Evolutionary conservation across 139 green algal species (phyloP), one percentile per base, ranked within the genome.

Genomic region (Asterochloris sp.): DNA sequence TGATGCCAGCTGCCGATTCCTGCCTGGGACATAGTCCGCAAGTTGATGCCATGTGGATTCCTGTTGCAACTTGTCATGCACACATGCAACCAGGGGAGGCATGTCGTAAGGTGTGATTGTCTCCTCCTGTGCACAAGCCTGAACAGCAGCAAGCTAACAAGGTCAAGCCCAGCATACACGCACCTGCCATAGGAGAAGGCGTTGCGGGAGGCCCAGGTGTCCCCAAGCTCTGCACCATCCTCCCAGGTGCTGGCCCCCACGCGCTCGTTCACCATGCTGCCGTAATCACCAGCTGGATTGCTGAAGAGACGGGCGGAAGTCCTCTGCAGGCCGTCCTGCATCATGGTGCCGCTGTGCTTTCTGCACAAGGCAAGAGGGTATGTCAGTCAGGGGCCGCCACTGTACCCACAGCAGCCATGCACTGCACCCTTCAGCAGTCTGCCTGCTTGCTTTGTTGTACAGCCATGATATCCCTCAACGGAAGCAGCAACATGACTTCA

Each of bases 251-350:
- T 82, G 12, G 90, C 85, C 0, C 97, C 97, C 60, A 99, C 94
- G 13, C 96, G 89, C 91, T 99, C 97, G 76, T 99, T 99, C 78
- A 99, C 97, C 97, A 99, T 99, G 69, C 89, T 96, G 61, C 96
- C 97, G 80, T 98, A 99, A 87, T 99, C 96, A 27, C 93, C 93
- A 61, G 93, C 92, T 9, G 96, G 96, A 85, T 99, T 98, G 78
- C 90, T 97, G 90, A 99, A 99, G 28, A 99, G 90, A 24, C 96
- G 88, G 0, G 95, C 90, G 13, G 89, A 86, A 2, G 88, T 76
- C 82, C 93, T 92, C 73, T 88, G 74, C 67, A 97, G 78, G 13
- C 94, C 96, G 80, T 93, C 86, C 12, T 75, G 86, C 77, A 83
- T 21, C 91, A 97, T 95, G 19, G 86, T 86, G 19, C 78, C 62